Base-by-base conservation (phyloP, 345 rosid species). In the Euphorbia pulcherrima region DNA sequence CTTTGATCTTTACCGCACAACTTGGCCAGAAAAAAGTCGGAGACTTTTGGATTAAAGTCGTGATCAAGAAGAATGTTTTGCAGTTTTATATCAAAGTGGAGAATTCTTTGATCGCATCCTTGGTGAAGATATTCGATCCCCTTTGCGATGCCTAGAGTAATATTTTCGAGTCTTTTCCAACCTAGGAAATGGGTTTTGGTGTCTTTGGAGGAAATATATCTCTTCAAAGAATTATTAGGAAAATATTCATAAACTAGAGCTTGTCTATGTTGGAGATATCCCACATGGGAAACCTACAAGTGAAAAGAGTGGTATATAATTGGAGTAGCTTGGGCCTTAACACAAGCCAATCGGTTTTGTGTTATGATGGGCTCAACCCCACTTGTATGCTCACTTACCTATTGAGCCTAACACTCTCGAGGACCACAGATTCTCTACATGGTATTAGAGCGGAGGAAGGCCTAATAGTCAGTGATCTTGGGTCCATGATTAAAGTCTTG, bases 1-100 rank as follows among this genome's bases (percentile, higher is more conserved):
- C 67, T 63, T 46, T 63, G 67, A 63, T 63, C 67, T 24, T 63
- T 63, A 63, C 54, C 50, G 18, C 67, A 63, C 54, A 44, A 46
- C 54, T 27, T 63, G 1, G 67, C 67, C 35, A 63, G 11, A 20
- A 53, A 53, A 28, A 63, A 63, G 30, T 63, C 67, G 3, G 67
- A 44, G 16, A 63, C 10, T 46, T 63, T 63, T 5, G 54, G 67
- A 17, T 63, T 63, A 54, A 63, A 63, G 21, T 63, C 28, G 23
- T 63, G 33, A 6, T 63, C 54, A 2, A 63, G 67, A 6, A 44
- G 52, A 37, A 62, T 44, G 47, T 62, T 62, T 14, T 26, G 52
- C 9, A 54, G 67, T 62, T 62, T 62, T 13, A 46, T 63, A 52
- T 44, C 67, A 10, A 63, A 63, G 16, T 63, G 67, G 39, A 63